Conservation (phyloP, 2,329 filamentous ascomycete species). For the Xylaria arbuscula region DNA sequence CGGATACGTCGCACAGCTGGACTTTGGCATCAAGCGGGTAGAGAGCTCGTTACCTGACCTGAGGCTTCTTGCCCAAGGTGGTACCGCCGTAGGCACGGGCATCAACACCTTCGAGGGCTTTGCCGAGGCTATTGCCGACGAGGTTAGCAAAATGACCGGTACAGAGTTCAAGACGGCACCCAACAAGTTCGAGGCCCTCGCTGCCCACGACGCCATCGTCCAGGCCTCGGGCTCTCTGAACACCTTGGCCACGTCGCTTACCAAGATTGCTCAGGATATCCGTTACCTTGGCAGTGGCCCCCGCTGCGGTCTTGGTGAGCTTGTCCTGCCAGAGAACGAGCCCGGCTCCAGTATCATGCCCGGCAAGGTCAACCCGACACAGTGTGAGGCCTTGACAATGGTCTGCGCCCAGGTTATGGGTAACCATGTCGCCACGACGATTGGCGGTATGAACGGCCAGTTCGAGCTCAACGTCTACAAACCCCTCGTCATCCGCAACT, state of each 20-base stretch:
- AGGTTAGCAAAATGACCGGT: conserved; percentile 92
- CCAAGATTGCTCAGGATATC: conserved; percentile 98
- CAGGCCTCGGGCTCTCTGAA: conserved; percentile 94
- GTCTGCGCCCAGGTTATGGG: conserved; percentile 97
- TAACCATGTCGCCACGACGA: conserved; percentile 92
- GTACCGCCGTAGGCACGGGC: conserved; percentile 95
- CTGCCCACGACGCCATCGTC: conserved; percentile 94
- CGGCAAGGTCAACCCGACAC: conserved; percentile 98
- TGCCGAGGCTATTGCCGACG: conserved; percentile 88
- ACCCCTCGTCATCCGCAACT: conserved; percentile 93
- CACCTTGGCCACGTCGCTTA: conserved; percentile 89
- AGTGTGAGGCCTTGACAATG: conserved; percentile 98
- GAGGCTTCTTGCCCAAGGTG: conserved; percentile 89
- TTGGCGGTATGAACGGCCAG: conserved; percentile 96
- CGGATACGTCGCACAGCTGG: conserved; percentile 94
- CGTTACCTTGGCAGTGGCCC: conserved; percentile 96
- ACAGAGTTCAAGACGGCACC: conserved; percentile 94
- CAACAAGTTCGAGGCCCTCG: conserved; percentile 98
- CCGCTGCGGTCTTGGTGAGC: conserved; percentile 93
- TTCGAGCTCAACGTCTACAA: conserved; percentile 99
- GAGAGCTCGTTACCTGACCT: conserved; percentile 85
- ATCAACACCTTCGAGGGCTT: conserved; percentile 98
- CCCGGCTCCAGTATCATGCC: conserved; percentile 99
- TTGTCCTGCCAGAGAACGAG: conserved; percentile 96
- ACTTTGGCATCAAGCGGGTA: conserved; percentile 88